Conservation (phyloP, 805 yeast species). For the Saccharomycopsis sp. region DNA sequence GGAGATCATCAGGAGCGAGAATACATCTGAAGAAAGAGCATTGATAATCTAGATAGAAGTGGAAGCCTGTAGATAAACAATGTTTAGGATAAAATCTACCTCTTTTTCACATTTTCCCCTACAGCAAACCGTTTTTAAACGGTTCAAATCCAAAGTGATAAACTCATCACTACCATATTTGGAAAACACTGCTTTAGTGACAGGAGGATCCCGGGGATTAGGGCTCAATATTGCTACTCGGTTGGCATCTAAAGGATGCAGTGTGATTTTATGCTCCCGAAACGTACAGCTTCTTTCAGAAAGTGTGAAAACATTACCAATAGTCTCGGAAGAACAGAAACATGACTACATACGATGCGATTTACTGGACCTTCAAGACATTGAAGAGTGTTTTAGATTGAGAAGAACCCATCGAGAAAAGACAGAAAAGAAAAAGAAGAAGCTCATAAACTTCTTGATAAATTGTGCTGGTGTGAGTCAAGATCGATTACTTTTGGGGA, state of each 20-base stretch:
- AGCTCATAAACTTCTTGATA: constrained; percentile 26
- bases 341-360: constrained; percentile 34
- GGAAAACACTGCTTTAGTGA: constrained; percentile 43
- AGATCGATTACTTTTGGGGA: constrained; percentile 40
- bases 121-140: background rate
- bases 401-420: constrained; percentile 1
- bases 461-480: constrained; percentile 58
- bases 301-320: constrained; percentile 21
- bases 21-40: background rate
- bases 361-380: constrained; percentile 23
- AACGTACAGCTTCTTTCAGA: constrained; percentile 32
- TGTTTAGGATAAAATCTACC: background rate
- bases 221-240: constrained; percentile 50
- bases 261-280: constrained; percentile 46
- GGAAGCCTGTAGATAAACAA: background rate
- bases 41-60: background rate
- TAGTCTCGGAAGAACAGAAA: constrained; percentile 17
- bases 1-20: too few relatives aligned
- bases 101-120: background rate
- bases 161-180: background rate
- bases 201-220: constrained; percentile 68
- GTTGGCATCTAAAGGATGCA: constrained; percentile 47
- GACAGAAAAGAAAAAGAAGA: background rate
- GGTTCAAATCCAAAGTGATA: background rate
- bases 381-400: constrained; percentile 18